These are phyloP conservation scores for Arthrobotrys sphaeroides DNA, from an alignment of 2,329 filamentous ascomycete species.

Conservation along the genomic window DNA sequence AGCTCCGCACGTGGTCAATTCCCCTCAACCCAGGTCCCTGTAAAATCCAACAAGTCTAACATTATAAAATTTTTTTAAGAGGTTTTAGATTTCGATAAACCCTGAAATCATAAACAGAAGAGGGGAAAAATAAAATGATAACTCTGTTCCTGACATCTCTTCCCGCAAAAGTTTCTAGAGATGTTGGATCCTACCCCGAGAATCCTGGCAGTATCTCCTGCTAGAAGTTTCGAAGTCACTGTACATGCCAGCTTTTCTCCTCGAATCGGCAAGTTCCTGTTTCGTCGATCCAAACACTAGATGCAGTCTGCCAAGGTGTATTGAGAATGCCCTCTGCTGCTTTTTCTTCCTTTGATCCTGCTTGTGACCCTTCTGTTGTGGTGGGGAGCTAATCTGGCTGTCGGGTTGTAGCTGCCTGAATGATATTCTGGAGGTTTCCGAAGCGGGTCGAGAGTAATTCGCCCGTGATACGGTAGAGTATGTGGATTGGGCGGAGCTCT, in stretches of 20 bases:
- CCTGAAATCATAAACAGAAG: background rate
- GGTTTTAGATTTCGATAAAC: background rate
- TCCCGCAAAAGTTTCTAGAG: background rate
- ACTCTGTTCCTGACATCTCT: background rate
- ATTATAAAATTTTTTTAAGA: constrained; percentile 4
- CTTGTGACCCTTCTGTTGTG: background rate
- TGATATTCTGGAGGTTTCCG: background rate
- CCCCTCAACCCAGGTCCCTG: background rate
- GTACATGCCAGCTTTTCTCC: constrained; percentile 36
- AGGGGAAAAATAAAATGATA: background rate
- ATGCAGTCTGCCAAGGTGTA: constrained; percentile 44
- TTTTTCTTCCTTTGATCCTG: constrained; percentile 28
- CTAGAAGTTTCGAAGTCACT: constrained; percentile 28
- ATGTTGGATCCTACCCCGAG: constrained; percentile 25
- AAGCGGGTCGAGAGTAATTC: background rate
- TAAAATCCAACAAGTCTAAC: constrained; percentile 20
- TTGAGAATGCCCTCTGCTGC: constrained; percentile 20
- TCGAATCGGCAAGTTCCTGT: constrained; percentile 37
- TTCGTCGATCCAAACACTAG: constrained; percentile 40
- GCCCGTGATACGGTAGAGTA: background rate
- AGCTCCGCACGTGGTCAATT: background rate
- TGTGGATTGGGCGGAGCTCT: background rate
- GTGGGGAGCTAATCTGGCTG: background rate
- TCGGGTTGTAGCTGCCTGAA: constrained; percentile 18
- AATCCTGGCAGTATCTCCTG: constrained; percentile 31